Conservation (phyloP, 2,329 filamentous ascomycete species). For the Ophiostoma angusticollis region DNA sequence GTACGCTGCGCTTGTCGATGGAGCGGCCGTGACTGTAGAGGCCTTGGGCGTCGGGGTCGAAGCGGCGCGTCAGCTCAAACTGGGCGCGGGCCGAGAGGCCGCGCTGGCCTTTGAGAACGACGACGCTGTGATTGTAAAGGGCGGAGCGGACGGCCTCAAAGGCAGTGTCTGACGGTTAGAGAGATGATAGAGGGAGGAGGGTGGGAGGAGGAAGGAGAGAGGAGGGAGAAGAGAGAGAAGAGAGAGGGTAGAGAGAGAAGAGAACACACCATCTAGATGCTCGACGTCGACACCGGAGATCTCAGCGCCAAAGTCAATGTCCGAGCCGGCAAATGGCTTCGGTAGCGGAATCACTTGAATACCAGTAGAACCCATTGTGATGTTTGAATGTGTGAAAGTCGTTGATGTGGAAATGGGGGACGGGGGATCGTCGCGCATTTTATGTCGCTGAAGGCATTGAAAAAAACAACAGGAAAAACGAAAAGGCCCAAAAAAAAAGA, state of each 20-base stretch:
- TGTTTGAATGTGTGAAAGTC: background rate
- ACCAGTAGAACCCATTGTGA: slow-evolving; percentile 11
- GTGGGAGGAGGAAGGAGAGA: background rate
- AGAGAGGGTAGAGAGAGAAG: background rate
- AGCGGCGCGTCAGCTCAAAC: slow-evolving; percentile 58
- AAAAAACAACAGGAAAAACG: background rate
- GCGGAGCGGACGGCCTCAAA: slow-evolving; percentile 50
- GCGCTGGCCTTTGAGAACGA: slow-evolving; percentile 57
- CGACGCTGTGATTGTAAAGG: slow-evolving; percentile 54
- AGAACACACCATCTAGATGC: slow-evolving; percentile 41
- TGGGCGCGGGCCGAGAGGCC: slow-evolving; percentile 54
- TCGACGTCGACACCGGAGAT: slow-evolving; percentile 47
- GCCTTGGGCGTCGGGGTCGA: slow-evolving; percentile 57
- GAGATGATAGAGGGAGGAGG: background rate
- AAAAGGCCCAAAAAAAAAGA: background rate
- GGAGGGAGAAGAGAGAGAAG: background rate
- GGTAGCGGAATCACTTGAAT: slow-evolving; percentile 7
- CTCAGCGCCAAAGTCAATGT: slow-evolving; percentile 46
- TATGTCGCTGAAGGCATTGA: too few relatives aligned
- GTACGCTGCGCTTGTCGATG: slow-evolving; percentile 12
- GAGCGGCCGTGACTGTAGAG: slow-evolving; percentile 34
- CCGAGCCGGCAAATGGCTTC: slow-evolving; percentile 7
- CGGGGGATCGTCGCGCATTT: too few relatives aligned
- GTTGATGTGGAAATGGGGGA: background rate
- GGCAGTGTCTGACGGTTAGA: slow-evolving; percentile 46